Evolutionary conservation across 192 early-diverging fungal genomes (phyloP).

Genomic region (Coemansia sp.): DNA sequence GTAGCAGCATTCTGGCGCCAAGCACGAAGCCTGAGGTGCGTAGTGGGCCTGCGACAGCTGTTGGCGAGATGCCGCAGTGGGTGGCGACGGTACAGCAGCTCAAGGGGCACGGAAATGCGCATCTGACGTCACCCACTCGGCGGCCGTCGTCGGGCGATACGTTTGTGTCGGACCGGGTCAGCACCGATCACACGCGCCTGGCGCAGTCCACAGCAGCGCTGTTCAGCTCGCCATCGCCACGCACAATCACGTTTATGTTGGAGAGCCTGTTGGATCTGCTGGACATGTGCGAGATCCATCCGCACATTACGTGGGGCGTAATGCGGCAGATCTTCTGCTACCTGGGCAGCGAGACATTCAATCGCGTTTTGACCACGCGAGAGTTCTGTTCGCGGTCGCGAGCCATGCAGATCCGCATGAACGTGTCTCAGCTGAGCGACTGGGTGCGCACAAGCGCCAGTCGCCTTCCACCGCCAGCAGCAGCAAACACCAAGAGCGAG

Average conservation of each 20-base stretch:
- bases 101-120: conserved; percentile 7
- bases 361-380: conserved; percentile 76
- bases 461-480: conserved; percentile 22
- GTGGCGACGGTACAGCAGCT: conserved; percentile 31
- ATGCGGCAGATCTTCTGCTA: conserved; percentile 78
- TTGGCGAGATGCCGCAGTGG: conserved; percentile 39
- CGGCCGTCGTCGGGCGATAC: conserved; percentile 51
- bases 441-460: conserved; percentile 73
- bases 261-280: conserved; percentile 67
- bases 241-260: conserved; percentile 70
- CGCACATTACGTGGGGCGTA: conserved; percentile 67
- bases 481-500: conserved; percentile 1
- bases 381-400: conserved; percentile 74
- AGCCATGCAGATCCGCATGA: conserved; percentile 83
- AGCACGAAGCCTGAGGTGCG: neutral
- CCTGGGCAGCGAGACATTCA: conserved; percentile 77
- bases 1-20: conserved; percentile 32
- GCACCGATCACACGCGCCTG: conserved; percentile 24
- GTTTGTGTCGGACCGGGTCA: conserved; percentile 39
- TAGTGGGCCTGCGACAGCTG: conserved; percentile 28
- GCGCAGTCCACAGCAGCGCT: conserved; percentile 20
- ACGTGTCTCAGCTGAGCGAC: conserved; percentile 75
- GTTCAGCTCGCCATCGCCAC: conserved; percentile 58
- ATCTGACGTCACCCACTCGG: conserved; percentile 6
- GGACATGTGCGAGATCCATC: conserved; percentile 73